Conservation (phyloP, 805 yeast genomes). For the Ogataea nakhonphanomensis region DNA sequence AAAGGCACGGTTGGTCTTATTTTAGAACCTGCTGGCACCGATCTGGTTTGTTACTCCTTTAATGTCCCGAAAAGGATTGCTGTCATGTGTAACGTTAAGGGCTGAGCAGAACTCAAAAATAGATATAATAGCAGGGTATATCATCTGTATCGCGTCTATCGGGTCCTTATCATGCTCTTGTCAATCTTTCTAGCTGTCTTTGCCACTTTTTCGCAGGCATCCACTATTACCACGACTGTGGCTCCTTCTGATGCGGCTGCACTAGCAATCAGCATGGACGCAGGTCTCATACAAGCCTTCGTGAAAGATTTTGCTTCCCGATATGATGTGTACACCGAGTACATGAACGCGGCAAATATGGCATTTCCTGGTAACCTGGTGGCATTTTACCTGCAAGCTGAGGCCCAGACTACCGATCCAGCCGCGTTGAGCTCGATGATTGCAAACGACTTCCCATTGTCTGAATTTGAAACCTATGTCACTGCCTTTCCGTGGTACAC, state of each 20-base stretch:
- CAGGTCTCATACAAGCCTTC: constrained; percentile 31
- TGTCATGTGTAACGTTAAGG: no score
- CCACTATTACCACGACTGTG: constrained; percentile 21
- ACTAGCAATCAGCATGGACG: constrained; percentile 33
- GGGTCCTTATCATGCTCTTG: background rate
- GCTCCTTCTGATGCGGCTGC: constrained; percentile 25
- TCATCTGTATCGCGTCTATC: constrained; percentile 9
- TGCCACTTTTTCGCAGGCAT: constrained; percentile 1
- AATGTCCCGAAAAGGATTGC: no score
- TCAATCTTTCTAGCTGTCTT: background rate
- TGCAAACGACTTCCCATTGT: constrained; percentile 31
- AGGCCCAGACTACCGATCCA: constrained; percentile 16
- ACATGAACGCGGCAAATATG: constrained; percentile 31
- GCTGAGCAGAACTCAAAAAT: no score
- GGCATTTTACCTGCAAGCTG: constrained; percentile 26
- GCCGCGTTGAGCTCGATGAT: constrained; percentile 25
- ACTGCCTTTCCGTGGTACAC: constrained; percentile 35
- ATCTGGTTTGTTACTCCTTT: no score
- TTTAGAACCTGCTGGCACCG: no score
- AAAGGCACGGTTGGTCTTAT: background rate
- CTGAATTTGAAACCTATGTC: constrained; percentile 31
- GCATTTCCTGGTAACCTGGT: constrained; percentile 29
- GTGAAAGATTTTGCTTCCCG: constrained; percentile 31
- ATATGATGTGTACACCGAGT: constrained; percentile 32
- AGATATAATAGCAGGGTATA: no score